A percentile compares a stretch with the other conserved stretches of the same genome.
phyloP scores from a whole-genome alignment of 2,329 filamentous ascomycete genomes.

The Hawksworthiomyces lignivorus region DNA sequence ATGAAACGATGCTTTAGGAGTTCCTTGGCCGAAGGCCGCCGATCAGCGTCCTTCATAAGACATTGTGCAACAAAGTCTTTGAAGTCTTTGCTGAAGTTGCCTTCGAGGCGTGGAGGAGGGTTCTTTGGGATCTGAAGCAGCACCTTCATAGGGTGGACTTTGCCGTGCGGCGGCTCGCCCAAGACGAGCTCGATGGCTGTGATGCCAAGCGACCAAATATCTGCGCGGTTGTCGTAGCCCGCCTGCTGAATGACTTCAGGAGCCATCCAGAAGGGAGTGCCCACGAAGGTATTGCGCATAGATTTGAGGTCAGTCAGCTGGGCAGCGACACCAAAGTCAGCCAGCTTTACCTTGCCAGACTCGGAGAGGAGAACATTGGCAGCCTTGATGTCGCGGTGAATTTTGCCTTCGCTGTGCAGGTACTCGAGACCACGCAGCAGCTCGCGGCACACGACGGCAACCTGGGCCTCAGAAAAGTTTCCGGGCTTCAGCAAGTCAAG shows the following conservation, averaged over 20 bases:
- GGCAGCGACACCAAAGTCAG: slow-evolving; percentile 94
- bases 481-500: slow-evolving; percentile 89
- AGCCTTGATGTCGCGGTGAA: slow-evolving; percentile 94
- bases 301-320: slow-evolving; percentile 97
- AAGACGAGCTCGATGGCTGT: slow-evolving; percentile 85
- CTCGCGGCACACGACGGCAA: slow-evolving; percentile 90
- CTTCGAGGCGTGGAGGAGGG: slow-evolving; percentile 74
- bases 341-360: slow-evolving; percentile 84
- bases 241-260: slow-evolving; percentile 89
- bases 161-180: slow-evolving; percentile 80
- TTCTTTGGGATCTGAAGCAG: slow-evolving; percentile 88
- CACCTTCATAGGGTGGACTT: slow-evolving; percentile 88
- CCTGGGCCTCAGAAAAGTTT: slow-evolving; percentile 79
- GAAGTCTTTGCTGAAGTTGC: slow-evolving; percentile 81
- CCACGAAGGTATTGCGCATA: slow-evolving; percentile 93
- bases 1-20: slow-evolving; percentile 86
- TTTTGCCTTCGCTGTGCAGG: slow-evolving; percentile 87
- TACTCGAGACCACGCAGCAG: slow-evolving; percentile 87
- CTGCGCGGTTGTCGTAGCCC: slow-evolving; percentile 76
- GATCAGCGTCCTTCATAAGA: slow-evolving; percentile 84
- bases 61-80: slow-evolving; percentile 90
- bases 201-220: slow-evolving; percentile 89
- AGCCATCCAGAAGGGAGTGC: slow-evolving; percentile 96
- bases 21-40: slow-evolving; percentile 76
- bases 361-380: slow-evolving; percentile 93